phyloP scores from a whole-genome alignment of 441 rosid species.

The Dalechampia spathulata region DNA sequence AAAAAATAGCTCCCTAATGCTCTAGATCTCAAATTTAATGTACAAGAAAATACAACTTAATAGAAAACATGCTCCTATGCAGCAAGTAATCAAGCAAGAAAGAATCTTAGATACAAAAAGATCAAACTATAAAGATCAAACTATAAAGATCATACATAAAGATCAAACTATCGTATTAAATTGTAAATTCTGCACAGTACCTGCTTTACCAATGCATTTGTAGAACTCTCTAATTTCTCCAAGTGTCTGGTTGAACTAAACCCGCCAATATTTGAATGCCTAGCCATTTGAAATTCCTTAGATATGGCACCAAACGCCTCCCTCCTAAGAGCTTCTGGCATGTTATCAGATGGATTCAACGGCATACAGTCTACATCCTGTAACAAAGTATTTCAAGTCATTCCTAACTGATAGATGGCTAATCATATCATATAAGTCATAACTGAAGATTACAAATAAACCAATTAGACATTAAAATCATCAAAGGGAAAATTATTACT shows the following conservation, averaged over 20 bases:
- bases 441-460: not conserved
- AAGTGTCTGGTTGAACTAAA: conserved; percentile 37
- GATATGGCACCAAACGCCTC: conserved; percentile 33
- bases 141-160: no score
- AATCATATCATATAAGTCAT: not conserved
- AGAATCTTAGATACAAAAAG: not conserved
- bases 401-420: not conserved
- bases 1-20: not conserved
- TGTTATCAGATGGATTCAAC: conserved; percentile 66
- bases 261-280: conserved; percentile 37
- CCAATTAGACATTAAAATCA: not conserved
- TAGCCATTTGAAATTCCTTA: conserved; percentile 44
- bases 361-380: conserved; percentile 99
- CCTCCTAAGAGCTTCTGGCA: conserved; percentile 88
- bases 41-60: not conserved
- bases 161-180: not conserved
- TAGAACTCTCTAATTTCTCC: conserved; percentile 33
- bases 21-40: not conserved
- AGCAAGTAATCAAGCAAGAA: no score
- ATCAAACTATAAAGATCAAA: not conserved
- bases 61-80: not conserved
- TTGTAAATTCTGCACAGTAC: conserved; percentile 26
- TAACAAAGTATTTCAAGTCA: conserved; percentile 19
- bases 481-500: conserved; percentile 16
- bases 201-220: conserved; percentile 39